A percentile compares a stretch with the other conserved stretches of the same genome.
These are phyloP conservation scores for Gaultheria prostrata DNA, from an alignment of 148 eudicot species.

Conservation along the genomic window DNA sequence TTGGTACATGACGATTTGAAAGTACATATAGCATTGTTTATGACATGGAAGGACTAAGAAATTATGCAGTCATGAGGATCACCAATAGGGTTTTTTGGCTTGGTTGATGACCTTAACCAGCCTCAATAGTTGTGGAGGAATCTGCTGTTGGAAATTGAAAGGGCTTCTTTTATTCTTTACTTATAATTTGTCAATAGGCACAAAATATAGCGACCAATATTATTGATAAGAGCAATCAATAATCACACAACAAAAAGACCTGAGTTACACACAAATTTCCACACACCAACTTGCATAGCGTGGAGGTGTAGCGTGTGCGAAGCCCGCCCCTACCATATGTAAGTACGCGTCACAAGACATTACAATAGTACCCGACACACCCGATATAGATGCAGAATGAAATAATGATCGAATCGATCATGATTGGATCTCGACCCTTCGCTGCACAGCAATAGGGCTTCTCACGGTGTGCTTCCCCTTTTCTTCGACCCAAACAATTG, in stretches of 20 bases:
- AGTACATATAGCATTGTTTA: no score
- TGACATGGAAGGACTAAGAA: no score
- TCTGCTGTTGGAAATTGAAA: no score
- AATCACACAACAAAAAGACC: not conserved
- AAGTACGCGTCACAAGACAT: not conserved
- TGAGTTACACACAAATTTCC: not conserved
- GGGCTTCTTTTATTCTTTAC: no score
- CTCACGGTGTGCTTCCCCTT: not conserved
- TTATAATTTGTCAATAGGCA: no score
- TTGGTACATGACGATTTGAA: no score
- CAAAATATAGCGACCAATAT: not conserved
- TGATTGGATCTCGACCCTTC: not conserved
- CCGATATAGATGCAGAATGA: not conserved
- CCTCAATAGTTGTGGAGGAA: no score
- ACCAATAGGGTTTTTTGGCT: no score
- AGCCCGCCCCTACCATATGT: not conserved
- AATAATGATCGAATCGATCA: not conserved
- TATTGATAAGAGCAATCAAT: not conserved
- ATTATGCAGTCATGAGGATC: no score
- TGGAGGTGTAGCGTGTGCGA: not conserved
- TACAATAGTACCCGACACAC: not conserved
- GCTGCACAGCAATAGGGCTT: not conserved
- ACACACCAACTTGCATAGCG: not conserved
- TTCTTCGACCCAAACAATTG: constrained; percentile 4
- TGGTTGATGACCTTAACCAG: no score